These are phyloP conservation scores for Tremellales sp. DNA, from an alignment of 1,284 basidiomycete species.

Conservation along the genomic window DNA sequence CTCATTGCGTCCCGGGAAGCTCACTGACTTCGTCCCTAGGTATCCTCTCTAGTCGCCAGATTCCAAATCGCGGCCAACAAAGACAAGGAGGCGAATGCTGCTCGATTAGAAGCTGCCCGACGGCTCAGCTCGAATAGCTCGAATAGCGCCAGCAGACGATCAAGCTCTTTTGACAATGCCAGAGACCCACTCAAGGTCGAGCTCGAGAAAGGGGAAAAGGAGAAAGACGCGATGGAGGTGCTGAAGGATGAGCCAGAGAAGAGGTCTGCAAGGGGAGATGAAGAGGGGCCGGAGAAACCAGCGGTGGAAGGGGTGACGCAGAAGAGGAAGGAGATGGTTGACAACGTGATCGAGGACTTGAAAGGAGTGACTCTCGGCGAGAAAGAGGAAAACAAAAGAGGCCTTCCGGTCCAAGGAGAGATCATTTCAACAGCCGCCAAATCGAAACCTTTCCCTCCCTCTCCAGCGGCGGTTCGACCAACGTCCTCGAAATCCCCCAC, in stretches of 20 bases:
- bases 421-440: not conserved
- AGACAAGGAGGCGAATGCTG: constrained; percentile 19
- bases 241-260: not conserved
- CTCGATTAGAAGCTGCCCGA: not conserved
- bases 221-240: not conserved
- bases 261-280: not conserved
- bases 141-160: not conserved
- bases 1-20: not conserved
- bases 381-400: no score
- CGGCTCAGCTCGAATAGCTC: not conserved
- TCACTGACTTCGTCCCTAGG: constrained; percentile 12
- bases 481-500: not conserved
- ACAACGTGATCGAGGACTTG: no score
- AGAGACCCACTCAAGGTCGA: not conserved
- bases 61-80: constrained; percentile 34
- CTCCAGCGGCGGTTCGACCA: not conserved
- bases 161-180: not conserved
- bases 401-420: no score
- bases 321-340: not conserved
- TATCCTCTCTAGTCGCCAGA: constrained; percentile 33
- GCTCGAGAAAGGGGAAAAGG: not conserved
- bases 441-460: no score
- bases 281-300: not conserved
- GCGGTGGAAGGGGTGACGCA: not conserved
- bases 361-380: no score